Base-by-base conservation (phyloP, 2,329 filamentous ascomycete genomes). In the Huntiella abstrusa region DNA sequence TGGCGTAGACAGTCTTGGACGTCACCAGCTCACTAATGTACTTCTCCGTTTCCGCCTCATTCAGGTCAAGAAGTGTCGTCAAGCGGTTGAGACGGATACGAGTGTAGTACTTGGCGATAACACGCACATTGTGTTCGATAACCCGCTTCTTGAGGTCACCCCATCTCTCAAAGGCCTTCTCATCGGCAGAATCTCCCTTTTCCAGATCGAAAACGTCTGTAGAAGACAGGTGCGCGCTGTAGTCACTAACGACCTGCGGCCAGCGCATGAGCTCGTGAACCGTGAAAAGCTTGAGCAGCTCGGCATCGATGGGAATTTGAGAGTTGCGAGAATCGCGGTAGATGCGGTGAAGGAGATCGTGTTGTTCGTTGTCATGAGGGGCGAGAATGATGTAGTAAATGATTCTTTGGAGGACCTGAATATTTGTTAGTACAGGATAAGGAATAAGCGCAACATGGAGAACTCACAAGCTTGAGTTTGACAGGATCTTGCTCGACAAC, bases 31-130 rank as follows among this genome's bases (percentile, higher is more conserved):
- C 85, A 61, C 84, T 93, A 57, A 98, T 94, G 68, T 96, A 96
- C 71, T 93, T 94, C 66, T 98, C 91, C 7, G 91, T 96, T 69
- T 98, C 91, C 50, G 93, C 85, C 60, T 93, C 86, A 1, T 80
- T 81, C 54, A 98, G 70, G 59, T 98, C 91, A 48, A 98, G 76
- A 28, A 98, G 75, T 62, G 91, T 74, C 5, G 86, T 94, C 51
- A 98, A 70, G 33, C 91, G 83, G 53, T 79, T 77, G 73, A 95
- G 91, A 61, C 85, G 80, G 59, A 98, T 93, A 55, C 91, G 84
- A 16, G 91, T 98, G 68, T 98, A 98, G 71, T 98, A 98, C 65
- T 94, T 94, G 56, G 91, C 91, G 34, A 98, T 77, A 2, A 98
- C 91, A 45, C 91, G 84, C 45, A 98, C 88, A 54, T 98, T 98